Percentiles rank a stretch among this genome's conserved stretches.
phyloP scores from a whole-genome alignment of 768 basidiomycete genomes.

The Lentinus brumalis region DNA sequence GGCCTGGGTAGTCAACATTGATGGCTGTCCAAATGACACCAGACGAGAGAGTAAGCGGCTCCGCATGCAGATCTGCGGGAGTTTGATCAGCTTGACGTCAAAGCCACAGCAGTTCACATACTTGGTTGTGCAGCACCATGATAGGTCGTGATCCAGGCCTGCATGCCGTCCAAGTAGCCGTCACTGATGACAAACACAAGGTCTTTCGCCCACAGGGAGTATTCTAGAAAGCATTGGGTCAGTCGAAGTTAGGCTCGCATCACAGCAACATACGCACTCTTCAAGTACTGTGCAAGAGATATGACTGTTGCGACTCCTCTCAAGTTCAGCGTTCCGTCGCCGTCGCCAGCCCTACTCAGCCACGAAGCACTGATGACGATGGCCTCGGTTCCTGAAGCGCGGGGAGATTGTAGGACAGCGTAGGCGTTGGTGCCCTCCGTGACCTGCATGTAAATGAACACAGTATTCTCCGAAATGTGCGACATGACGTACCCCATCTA shows the following conservation, averaged over 20 bases:
- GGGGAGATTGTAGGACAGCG: slow-evolving; percentile 78
- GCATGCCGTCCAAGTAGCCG: slow-evolving; percentile 86
- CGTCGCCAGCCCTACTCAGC: slow-evolving; percentile 67
- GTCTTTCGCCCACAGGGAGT: slow-evolving; percentile 95
- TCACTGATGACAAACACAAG: slow-evolving; percentile 89
- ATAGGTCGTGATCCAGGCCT: slow-evolving; percentile 88
- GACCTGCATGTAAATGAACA: slow-evolving; percentile 37
- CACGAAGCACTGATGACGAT: slow-evolving; percentile 92
- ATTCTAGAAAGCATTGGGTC: slow-evolving; percentile 44
- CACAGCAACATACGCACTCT: slow-evolving; percentile 51
- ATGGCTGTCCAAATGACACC: slow-evolving; percentile 96
- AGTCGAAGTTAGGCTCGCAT: neutral
- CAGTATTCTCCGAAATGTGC: neutral
- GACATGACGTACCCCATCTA: slow-evolving; percentile 47
- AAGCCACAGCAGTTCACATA: slow-evolving; percentile 33
- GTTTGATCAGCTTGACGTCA: neutral
- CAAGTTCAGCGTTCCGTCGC: slow-evolving; percentile 66
- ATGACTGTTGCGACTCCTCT: slow-evolving; percentile 87
- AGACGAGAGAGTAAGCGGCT: slow-evolving; percentile 63
- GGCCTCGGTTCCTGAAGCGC: slow-evolving; percentile 91
- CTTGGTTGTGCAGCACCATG: slow-evolving; percentile 71
- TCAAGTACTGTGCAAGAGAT: slow-evolving; percentile 80
- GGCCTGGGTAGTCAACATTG: slow-evolving; percentile 93
- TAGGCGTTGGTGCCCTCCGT: slow-evolving; percentile 79
- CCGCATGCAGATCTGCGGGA: slow-evolving; percentile 61